A percentile compares a stretch with the other conserved stretches of the same genome.
phyloP scores from a whole-genome alignment of 2,329 filamentous ascomycete species.

The Pseudocercospora vitis region DNA sequence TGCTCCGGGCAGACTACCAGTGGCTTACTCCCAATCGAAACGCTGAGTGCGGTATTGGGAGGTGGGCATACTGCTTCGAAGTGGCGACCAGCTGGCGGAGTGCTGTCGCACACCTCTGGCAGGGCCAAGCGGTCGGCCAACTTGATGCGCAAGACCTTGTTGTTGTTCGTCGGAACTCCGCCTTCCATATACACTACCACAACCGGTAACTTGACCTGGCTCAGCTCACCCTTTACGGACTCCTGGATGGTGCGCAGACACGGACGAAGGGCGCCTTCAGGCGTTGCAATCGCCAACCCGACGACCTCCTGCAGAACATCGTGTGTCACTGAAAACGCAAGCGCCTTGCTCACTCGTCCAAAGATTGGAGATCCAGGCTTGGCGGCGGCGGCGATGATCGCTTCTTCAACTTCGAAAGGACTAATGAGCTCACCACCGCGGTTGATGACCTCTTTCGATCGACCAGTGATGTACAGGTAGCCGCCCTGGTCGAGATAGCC shows the following conservation, averaged over 20 bases:
- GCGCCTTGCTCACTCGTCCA: constrained; percentile 50
- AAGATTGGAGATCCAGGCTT: constrained; percentile 46
- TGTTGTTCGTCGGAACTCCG: constrained; percentile 58
- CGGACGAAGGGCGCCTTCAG: constrained; percentile 45
- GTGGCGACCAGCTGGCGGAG: constrained; percentile 48
- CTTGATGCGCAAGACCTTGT: constrained; percentile 58
- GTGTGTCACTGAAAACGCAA: constrained; percentile 57
- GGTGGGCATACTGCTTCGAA: constrained; percentile 53
- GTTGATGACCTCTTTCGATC: constrained; percentile 60
- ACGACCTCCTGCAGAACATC: constrained; percentile 59
- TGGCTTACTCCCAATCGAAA: constrained; percentile 39
- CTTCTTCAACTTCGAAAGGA: constrained; percentile 60
- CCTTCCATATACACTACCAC: constrained; percentile 58
- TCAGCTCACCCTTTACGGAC: constrained; percentile 50
- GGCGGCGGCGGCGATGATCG: constrained; percentile 51
- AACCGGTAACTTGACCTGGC: constrained; percentile 55
- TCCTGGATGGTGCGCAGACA: constrained; percentile 53
- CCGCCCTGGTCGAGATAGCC: constrained; percentile 54
- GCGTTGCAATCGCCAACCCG: constrained; percentile 54
- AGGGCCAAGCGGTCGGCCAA: constrained; percentile 52
- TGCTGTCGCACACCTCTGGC: constrained; percentile 48
- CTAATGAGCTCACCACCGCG: constrained; percentile 61
- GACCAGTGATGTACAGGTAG: constrained; percentile 56
- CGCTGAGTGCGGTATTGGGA: constrained; percentile 49
- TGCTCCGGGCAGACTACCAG: constrained; percentile 20